Percentiles rank a stretch among this genome's conserved stretches.
phyloP scores from a whole-genome alignment of 164 flowering plant species.

The Umbilicus rupestris region DNA sequence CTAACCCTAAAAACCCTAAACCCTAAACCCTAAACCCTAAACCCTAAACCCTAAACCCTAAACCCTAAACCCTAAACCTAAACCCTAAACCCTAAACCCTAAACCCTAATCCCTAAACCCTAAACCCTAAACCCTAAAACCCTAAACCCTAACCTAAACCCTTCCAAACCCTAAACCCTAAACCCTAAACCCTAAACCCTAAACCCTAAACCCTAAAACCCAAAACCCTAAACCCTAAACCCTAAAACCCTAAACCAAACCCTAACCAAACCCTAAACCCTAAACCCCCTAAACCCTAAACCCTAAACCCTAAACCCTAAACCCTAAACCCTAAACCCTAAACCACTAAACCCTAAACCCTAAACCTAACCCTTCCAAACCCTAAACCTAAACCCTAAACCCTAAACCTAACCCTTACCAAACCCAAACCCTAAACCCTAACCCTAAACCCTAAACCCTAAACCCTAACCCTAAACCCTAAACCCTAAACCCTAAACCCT shows the following conservation, averaged over 20 bases:
- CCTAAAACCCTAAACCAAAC: background rate
- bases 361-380: background rate
- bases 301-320: slow-evolving; percentile 7
- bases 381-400: slow-evolving; percentile 12
- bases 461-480: background rate
- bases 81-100: slow-evolving; percentile 7
- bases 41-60: background rate
- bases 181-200: background rate
- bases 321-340: slow-evolving; percentile 1
- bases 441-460: slow-evolving; percentile 13
- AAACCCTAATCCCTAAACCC: slow-evolving; percentile 6
- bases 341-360: slow-evolving; percentile 9
- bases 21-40: background rate
- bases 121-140: background rate
- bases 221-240: background rate
- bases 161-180: background rate
- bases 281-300: slow-evolving; percentile 13
- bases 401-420: background rate
- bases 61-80: background rate
- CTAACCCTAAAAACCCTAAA: background rate
- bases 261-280: background rate
- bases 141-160: background rate
- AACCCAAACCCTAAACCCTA: background rate
- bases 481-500: slow-evolving; percentile 11
- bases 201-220: background rate